Evolutionary conservation across 164 flowering plant genomes (phyloP).

Genomic region (Macadamia tetraphylla): DNA sequence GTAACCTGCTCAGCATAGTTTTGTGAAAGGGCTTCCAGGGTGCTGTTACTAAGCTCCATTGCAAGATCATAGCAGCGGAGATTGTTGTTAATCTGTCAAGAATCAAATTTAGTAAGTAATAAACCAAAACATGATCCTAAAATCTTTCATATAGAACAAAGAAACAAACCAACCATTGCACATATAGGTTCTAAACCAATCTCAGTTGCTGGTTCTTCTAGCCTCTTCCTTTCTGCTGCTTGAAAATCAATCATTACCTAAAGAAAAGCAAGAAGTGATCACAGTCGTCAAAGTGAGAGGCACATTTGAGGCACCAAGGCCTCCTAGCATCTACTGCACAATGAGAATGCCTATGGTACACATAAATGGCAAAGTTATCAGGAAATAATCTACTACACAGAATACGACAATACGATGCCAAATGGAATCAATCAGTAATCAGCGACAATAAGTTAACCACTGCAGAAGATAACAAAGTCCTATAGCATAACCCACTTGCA

Average conservation of each 20-base stretch:
- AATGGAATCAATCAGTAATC: too few species aligned
- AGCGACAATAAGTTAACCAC: too few species aligned
- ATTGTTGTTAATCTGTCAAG: slow-evolving; percentile 82
- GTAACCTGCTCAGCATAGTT: slow-evolving; percentile 90
- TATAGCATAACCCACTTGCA: too few species aligned
- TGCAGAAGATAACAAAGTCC: too few species aligned
- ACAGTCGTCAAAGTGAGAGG: too few species aligned
- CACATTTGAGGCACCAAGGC: too few species aligned
- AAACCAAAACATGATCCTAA: neutral
- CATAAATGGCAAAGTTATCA: too few species aligned
- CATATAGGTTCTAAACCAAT: slow-evolving; percentile 90
- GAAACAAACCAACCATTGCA: slow-evolving; percentile 68
- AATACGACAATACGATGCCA: too few species aligned
- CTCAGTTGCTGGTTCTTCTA: slow-evolving; percentile 95
- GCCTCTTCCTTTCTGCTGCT: slow-evolving; percentile 86
- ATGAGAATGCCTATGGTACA: too few species aligned
- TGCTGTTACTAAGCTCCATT: slow-evolving; percentile 83
- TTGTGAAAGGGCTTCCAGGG: slow-evolving; percentile 84
- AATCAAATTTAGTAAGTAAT: slow-evolving; percentile 1
- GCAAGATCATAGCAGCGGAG: slow-evolving; percentile 97
- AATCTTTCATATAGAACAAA: neutral
- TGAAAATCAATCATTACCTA: slow-evolving; percentile 98
- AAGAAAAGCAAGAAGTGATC: slow-evolving; percentile 5
- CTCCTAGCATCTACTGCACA: too few species aligned
- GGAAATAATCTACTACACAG: too few species aligned